These are phyloP conservation scores for Pseudocercospora vitis DNA, from an alignment of 2,329 filamentous ascomycete species.

Conservation along the genomic window DNA sequence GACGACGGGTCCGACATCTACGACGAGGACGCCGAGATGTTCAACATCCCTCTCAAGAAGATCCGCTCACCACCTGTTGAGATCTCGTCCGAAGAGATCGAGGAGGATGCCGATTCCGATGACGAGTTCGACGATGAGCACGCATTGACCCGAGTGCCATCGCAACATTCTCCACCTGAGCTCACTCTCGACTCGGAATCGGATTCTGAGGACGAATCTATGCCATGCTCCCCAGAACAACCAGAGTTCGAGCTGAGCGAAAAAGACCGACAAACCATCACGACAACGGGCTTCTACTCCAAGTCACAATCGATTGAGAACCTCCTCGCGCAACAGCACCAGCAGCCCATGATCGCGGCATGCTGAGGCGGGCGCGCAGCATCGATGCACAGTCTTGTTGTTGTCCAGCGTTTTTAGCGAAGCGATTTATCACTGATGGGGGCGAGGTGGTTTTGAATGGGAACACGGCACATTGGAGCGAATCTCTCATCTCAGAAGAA, in stretches of 20 bases:
- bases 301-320: constrained; percentile 36
- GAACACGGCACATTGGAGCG: constrained; percentile 18
- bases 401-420: constrained; percentile 30
- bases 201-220: constrained; percentile 48
- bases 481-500: constrained; percentile 27
- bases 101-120: constrained; percentile 43
- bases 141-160: constrained; percentile 47
- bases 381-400: constrained; percentile 21
- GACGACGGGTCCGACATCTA: constrained; percentile 57
- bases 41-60: constrained; percentile 40
- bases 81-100: constrained; percentile 46
- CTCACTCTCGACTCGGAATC: constrained; percentile 50
- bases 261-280: constrained; percentile 47
- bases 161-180: constrained; percentile 49
- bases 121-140: constrained; percentile 48
- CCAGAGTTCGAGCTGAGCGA: constrained; percentile 48
- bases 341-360: constrained; percentile 43
- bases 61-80: constrained; percentile 44
- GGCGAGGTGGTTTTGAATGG: constrained; percentile 26
- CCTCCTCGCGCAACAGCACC: constrained; percentile 41
- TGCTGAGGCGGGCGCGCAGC: constrained; percentile 41
- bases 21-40: constrained; percentile 52
- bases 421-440: constrained; percentile 26
- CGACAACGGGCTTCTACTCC: constrained; percentile 47
- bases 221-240: constrained; percentile 49